phyloP scores from a whole-genome alignment of 306 rosid species.

The Potentilla sterilis region DNA sequence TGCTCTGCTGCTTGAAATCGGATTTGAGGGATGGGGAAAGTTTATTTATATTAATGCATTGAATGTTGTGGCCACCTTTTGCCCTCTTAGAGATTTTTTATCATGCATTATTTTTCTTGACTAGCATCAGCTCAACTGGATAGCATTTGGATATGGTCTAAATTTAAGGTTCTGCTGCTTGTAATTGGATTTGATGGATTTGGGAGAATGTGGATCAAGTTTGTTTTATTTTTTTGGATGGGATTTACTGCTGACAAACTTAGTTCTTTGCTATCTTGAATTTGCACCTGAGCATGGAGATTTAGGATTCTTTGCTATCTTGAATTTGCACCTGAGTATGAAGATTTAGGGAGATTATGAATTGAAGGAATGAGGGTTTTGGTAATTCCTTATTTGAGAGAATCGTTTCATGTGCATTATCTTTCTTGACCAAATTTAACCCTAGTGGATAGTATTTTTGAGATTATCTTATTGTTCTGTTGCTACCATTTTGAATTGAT shows the following conservation, averaged over 20 bases:
- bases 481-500: neutral
- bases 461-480: neutral
- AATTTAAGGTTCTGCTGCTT: neutral
- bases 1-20: conserved; percentile 9
- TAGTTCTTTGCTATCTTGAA: neutral
- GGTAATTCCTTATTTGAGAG: neutral
- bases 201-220: conserved; percentile 2
- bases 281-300: neutral
- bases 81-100: neutral
- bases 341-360: neutral
- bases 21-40: neutral
- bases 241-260: neutral
- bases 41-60: neutral
- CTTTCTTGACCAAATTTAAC: neutral
- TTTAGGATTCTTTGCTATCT: neutral
- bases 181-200: conserved; percentile 4
- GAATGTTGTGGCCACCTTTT: neutral
- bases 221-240: neutral
- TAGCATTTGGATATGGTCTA: neutral
- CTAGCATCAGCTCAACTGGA: neutral
- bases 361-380: neutral
- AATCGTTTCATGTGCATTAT: neutral
- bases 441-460: neutral
- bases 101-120: neutral
- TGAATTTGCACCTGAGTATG: neutral